Conservation (phyloP, 2,329 filamentous ascomycete genomes). For the Colletotrichum paranaense region DNA sequence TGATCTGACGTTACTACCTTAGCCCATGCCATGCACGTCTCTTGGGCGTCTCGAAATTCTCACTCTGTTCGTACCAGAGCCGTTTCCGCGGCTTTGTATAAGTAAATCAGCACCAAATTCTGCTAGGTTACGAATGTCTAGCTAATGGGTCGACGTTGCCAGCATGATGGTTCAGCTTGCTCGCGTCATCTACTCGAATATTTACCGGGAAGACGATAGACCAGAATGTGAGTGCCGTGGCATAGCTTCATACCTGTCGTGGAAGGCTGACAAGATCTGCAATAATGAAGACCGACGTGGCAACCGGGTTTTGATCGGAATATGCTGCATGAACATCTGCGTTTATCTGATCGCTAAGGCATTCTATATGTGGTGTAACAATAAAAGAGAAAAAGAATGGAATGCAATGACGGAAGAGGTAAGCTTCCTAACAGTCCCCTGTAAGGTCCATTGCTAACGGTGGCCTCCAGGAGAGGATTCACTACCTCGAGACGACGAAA, state of each 20-base stretch:
- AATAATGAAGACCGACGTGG: constrained; percentile 22
- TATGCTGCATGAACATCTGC: constrained; percentile 38
- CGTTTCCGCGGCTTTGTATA: constrained; percentile 73
- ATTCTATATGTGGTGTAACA: constrained; percentile 65
- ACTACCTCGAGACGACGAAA: constrained; percentile 33
- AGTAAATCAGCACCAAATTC: constrained; percentile 40
- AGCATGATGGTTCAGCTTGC: constrained; percentile 58
- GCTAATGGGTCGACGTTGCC: not conserved
- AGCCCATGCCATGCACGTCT: constrained; percentile 61
- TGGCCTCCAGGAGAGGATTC: constrained; percentile 7
- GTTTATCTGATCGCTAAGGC: constrained; percentile 60
- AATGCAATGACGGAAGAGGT: constrained; percentile 55
- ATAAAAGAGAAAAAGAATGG: constrained; percentile 58
- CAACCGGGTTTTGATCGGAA: constrained; percentile 37
- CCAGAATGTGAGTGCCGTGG: constrained; percentile 45
- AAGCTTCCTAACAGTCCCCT: no score
- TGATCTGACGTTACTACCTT: constrained; percentile 1
- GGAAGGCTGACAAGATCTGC: not conserved
- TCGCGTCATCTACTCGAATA: constrained; percentile 57
- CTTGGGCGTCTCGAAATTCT: constrained; percentile 66
- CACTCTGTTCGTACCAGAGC: constrained; percentile 71
- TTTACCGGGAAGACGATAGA: constrained; percentile 59
- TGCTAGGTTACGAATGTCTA: no score
- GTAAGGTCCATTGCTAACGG: not conserved
- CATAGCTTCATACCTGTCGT: rapidly evolving